phyloP scores from a whole-genome alignment of 1,284 basidiomycete genomes.

The Fomitopsis palustris region DNA sequence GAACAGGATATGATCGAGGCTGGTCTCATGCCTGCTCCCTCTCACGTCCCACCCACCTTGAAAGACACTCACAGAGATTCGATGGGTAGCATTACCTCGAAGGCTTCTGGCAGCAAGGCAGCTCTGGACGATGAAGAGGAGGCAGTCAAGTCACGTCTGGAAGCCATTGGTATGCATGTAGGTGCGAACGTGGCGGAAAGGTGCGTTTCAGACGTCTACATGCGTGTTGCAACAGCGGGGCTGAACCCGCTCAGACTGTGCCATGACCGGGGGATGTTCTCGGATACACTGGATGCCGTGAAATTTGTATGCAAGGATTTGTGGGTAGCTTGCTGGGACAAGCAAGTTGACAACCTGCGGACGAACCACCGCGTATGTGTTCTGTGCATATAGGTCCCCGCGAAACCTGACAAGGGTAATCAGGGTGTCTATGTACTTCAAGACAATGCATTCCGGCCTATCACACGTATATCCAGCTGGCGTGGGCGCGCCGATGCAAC shows the following conservation, averaged over 20 bases:
- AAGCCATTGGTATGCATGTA: slow-evolving; percentile 83
- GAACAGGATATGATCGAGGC: slow-evolving; percentile 75
- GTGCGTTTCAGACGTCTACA: slow-evolving; percentile 39
- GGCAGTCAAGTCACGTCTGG: slow-evolving; percentile 65
- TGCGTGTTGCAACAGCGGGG: not conserved
- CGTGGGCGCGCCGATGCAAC: slow-evolving; percentile 72
- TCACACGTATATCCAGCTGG: slow-evolving; percentile 76
- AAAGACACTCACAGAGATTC: slow-evolving; percentile 53
- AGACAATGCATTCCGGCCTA: slow-evolving; percentile 86
- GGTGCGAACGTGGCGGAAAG: slow-evolving; percentile 84
- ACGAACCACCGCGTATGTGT: slow-evolving; percentile 84
- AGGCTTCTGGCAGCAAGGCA: slow-evolving; percentile 21
- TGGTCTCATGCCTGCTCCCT: slow-evolving; percentile 55
- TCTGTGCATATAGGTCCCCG: not conserved
- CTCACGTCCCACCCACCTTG: slow-evolving; percentile 35
- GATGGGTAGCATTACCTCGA: slow-evolving; percentile 41
- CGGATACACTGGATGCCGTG: slow-evolving; percentile 85
- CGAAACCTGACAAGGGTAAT: not conserved
- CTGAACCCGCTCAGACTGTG: slow-evolving; percentile 51
- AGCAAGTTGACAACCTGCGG: slow-evolving; percentile 92
- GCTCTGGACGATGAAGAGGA: slow-evolving; percentile 69
- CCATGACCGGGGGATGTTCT: slow-evolving; percentile 70
- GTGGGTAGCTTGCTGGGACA: slow-evolving; percentile 86
- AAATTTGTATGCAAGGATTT: slow-evolving; percentile 97
- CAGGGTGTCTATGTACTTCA: slow-evolving; percentile 94